Evolutionary conservation across 2,329 filamentous ascomycete genomes (phyloP).

Genomic region (Xylariaceae sp.): DNA sequence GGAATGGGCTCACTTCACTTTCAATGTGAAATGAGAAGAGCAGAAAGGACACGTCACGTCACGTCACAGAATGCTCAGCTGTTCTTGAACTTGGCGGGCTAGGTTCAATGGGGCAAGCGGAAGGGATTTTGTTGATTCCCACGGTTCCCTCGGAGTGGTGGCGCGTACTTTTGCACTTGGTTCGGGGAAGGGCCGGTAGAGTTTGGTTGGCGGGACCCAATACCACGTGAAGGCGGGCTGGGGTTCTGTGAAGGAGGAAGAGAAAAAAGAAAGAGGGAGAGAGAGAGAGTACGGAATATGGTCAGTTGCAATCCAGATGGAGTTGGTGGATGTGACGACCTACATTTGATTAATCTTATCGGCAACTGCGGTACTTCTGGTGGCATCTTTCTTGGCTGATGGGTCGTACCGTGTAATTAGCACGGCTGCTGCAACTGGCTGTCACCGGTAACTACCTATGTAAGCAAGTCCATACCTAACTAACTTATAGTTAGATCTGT

Average conservation of each 20-base stretch:
- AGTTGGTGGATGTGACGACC: not conserved
- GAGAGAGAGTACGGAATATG: not conserved
- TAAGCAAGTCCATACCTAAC: no score
- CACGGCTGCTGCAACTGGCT: no score
- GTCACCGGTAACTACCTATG: no score
- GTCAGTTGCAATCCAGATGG: not conserved
- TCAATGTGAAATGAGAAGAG: not conserved
- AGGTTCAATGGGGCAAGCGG: not conserved
- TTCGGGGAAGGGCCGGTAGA: not conserved
- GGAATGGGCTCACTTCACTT: not conserved
- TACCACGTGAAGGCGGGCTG: not conserved
- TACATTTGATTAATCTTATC: not conserved
- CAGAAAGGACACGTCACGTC: slow-evolving; percentile 11
- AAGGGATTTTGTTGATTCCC: not conserved
- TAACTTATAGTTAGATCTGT: no score
- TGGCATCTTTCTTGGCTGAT: not conserved
- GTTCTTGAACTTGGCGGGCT: not conserved
- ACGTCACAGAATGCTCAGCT: slow-evolving; percentile 1
- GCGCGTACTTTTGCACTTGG: not conserved
- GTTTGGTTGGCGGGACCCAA: not conserved
- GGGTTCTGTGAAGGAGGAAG: not conserved
- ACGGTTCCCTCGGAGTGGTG: not conserved
- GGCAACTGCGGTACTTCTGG: not conserved
- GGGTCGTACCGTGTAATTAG: not conserved
- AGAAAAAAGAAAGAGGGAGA: not conserved